Evolutionary conservation across 2,329 filamentous ascomycete species (phyloP), one percentile per base, ranked within the genome.

Genomic region (Cytospora chrysosperma): DNA sequence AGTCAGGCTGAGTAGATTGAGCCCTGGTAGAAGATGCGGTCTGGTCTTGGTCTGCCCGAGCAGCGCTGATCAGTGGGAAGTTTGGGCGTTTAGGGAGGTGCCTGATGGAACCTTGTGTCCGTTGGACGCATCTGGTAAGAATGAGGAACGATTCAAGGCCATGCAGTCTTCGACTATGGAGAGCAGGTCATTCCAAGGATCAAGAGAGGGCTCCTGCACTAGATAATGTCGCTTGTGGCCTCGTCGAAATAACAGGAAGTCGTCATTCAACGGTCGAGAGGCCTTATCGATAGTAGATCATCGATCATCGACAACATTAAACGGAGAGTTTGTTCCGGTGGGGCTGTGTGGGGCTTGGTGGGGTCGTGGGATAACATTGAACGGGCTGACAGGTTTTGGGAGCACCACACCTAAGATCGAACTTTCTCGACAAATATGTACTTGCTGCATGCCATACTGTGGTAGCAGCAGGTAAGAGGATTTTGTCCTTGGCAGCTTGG

Each of bases 261-360:
- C 59, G 59, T 61, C 59, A 61, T 61, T 27, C 59, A 50, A 34
- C 21, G 32, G 51, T 54, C 27, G 26, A 49, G 24, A 2, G 13
- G 13, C 17, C 40, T 61, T 61, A 61, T 61, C 51, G 51, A 50
- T 55, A 34, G 24, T 34, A 21, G 43, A 12, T 34, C 26, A 34
- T 34, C 30, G 43, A 17, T 55, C 6, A 61, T 54, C 51, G n/a
- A n/a, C n/a, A 49, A 55, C 40, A 34, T 37, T 37, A 12, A 55
- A 34, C 59, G 59, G 59, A 61, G 51, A 40, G 50, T 61, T 61
- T 61, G 51, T 34, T 61, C 59, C 59, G 59, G 59, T 47, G 43
- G 43, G 43, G n/a, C 43, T 21, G n/a, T 30, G 28, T 30, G n/a
- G n/a, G n/a, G n/a, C n/a, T n/a, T n/a, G n/a, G 43, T 24, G 43